Evolutionary conservation across 768 basidiomycete species (phyloP).

Genomic region (Boletus barrowsii): DNA sequence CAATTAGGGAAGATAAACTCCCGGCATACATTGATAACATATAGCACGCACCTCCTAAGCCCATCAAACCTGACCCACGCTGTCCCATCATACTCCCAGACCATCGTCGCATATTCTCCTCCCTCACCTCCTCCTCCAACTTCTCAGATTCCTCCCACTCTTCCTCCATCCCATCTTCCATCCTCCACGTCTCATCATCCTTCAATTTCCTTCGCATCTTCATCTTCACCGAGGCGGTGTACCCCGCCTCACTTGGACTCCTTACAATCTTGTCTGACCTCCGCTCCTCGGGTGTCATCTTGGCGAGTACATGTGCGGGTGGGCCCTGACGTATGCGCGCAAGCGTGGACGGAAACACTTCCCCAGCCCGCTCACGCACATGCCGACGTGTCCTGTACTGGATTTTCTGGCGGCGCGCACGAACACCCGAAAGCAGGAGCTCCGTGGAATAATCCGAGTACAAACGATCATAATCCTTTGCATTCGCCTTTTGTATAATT

Average conservation of each 20-base stretch:
- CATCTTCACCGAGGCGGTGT: constrained; percentile 63
- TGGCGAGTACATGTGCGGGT: constrained; percentile 56
- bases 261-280: constrained; percentile 48
- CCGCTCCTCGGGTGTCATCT: constrained; percentile 49
- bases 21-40: neutral
- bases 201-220: constrained; percentile 49
- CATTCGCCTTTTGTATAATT: constrained; percentile 34
- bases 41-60: constrained; percentile 3
- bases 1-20: neutral
- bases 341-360: constrained; percentile 49
- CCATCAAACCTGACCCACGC: neutral
- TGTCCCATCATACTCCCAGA: neutral
- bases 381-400: constrained; percentile 63
- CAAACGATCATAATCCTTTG: constrained; percentile 42
- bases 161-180: constrained; percentile 31
- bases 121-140: constrained; percentile 25
- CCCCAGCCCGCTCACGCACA: constrained; percentile 61
- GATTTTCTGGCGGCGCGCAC: constrained; percentile 59
- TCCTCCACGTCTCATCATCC: constrained; percentile 32
- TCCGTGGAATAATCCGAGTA: constrained; percentile 43
- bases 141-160: constrained; percentile 26
- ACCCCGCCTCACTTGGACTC: constrained; percentile 64
- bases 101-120: constrained; percentile 29
- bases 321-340: constrained; percentile 51
- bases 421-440: constrained; percentile 46